Percentiles rank a stretch among this genome's conserved stretches.
Evolutionary conservation across 352 stramenopile genomes (phyloP).

Genomic region (Detonula confervacea): DNA sequence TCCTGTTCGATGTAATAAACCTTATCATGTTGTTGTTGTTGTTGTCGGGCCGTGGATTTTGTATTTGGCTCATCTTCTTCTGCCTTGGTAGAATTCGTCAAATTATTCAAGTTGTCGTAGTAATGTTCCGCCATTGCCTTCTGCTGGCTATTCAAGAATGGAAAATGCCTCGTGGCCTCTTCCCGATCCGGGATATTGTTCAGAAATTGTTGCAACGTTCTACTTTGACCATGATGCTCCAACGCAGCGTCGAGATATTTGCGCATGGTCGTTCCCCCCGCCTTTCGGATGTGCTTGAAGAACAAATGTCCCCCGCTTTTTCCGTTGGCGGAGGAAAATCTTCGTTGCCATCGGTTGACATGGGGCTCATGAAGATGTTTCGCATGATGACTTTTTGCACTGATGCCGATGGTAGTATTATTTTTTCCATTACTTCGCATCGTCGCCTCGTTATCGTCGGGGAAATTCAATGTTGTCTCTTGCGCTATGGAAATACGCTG

Average conservation of each 20-base stretch:
- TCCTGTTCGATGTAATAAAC: conserved; percentile 32
- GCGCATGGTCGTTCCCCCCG: conserved; percentile 19
- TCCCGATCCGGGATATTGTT: background rate
- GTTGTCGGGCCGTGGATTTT: too few species aligned
- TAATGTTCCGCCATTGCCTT: background rate
- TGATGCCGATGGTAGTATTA: too few species aligned
- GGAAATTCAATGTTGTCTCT: too few species aligned
- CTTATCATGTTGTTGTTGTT: too few species aligned
- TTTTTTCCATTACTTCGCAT: too few species aligned
- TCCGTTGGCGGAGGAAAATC: background rate
- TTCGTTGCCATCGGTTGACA: conserved; percentile 13
- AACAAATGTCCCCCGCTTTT: too few species aligned
- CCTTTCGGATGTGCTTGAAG: conserved; percentile 41
- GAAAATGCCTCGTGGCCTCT: background rate
- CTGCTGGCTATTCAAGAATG: background rate
- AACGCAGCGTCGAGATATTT: conserved; percentile 13
- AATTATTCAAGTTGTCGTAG: conserved; percentile 2
- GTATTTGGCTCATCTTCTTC: too few species aligned
- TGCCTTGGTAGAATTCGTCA: background rate
- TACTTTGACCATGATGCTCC: background rate
- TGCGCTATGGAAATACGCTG: too few species aligned
- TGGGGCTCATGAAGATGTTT: conserved; percentile 17
- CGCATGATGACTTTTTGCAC: too few species aligned
- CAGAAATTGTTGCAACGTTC: background rate
- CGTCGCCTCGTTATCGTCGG: too few species aligned